Percentiles rank a stretch among this genome's conserved stretches.
These are phyloP conservation scores for Endocladia muricata DNA, from an alignment of 31 red algal genomes.

Conservation along the genomic window DNA sequence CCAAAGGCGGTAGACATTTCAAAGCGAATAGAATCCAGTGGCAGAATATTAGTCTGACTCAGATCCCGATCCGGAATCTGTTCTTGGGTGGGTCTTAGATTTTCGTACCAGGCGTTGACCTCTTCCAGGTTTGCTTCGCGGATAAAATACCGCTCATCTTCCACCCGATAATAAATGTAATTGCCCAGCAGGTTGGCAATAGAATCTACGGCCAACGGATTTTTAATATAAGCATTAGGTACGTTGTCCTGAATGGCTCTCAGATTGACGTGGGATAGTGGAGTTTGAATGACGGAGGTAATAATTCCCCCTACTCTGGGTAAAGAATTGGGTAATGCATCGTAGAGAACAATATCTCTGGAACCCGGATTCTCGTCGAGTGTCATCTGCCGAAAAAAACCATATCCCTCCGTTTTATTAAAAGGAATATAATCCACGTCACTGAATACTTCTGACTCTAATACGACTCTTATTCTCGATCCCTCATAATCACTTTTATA, in stretches of 20 bases:
- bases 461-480: too few species aligned
- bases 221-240: not conserved
- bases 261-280: not conserved
- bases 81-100: not conserved
- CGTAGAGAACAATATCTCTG: too few species aligned
- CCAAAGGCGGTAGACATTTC: not conserved
- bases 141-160: not conserved
- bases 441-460: too few species aligned
- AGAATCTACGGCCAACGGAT: not conserved
- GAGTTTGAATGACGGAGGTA: too few species aligned
- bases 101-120: not conserved
- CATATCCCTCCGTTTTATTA: too few species aligned
- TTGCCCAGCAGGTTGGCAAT: not conserved
- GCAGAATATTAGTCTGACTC: not conserved
- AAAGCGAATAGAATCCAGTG: not conserved
- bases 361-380: too few species aligned
- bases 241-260: constrained; percentile 4
- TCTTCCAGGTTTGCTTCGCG: not conserved
- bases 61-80: not conserved
- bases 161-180: constrained; percentile 1
- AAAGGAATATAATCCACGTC: too few species aligned
- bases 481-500: too few species aligned
- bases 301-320: too few species aligned
- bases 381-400: too few species aligned
- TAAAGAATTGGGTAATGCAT: too few species aligned